A percentile compares a stretch with the other conserved stretches of the same genome.
These are phyloP conservation scores for Pseudogymnoascus sp. DNA, from an alignment of 2,329 filamentous ascomycete species.

Conservation along the genomic window DNA sequence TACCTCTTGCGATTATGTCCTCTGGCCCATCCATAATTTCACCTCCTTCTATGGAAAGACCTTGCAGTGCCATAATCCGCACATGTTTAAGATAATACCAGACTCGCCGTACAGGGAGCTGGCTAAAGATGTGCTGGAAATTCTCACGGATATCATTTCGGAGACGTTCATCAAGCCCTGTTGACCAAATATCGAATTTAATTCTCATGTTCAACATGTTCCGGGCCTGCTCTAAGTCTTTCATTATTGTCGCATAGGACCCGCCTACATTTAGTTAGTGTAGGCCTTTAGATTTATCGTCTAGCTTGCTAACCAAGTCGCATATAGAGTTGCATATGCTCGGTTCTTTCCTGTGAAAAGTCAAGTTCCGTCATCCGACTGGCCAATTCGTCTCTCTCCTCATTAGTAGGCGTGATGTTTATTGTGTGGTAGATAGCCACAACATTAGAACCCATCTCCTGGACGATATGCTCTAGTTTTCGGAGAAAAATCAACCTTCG, in stretches of 20 bases:
- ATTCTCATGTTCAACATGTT: conserved; percentile 27
- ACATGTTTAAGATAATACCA: conserved; percentile 22
- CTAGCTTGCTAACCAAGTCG: not conserved
- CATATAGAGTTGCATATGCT: conserved; percentile 2
- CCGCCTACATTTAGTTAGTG: conserved; percentile 20
- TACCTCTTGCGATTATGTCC: conserved; percentile 19
- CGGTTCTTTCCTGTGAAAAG: not conserved
- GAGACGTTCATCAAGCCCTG: conserved; percentile 25
- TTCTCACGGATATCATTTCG: conserved; percentile 24
- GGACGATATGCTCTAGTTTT: not conserved
- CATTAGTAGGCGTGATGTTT: not conserved
- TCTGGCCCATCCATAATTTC: conserved; percentile 16
- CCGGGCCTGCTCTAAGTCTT: conserved; percentile 23
- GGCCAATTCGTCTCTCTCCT: not conserved
- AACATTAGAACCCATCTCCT: not conserved
- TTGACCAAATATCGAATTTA: conserved; percentile 28
- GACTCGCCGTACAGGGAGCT: conserved; percentile 23
- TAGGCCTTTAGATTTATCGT: not conserved
- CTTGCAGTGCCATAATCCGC: conserved; percentile 13
- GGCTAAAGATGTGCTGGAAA: conserved; percentile 23
- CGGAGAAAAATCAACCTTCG: not conserved
- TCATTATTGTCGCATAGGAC: conserved; percentile 16
- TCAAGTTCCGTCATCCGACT: not conserved
- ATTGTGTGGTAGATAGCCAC: not conserved
- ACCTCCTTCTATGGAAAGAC: not conserved